These are phyloP conservation scores for Rhytidiadelphus loreus DNA, from an alignment of 225 moss, liverwort and hornwort genomes.

Conservation along the genomic window DNA sequence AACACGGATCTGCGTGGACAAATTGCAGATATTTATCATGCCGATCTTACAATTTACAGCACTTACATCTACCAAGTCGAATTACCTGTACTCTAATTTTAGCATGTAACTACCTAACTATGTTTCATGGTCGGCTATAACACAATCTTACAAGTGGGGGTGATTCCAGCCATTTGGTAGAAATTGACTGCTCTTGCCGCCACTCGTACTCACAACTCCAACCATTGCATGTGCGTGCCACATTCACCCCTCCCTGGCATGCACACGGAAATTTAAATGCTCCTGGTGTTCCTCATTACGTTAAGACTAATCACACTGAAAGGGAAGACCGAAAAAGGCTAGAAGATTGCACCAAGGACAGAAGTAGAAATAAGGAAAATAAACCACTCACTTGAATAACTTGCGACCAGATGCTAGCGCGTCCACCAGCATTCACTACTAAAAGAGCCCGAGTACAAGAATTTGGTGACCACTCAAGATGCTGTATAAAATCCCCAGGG, in stretches of 20 bases:
- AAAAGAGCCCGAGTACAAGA: conserved; percentile 74
- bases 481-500: conserved; percentile 71
- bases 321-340: neutral
- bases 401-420: conserved; percentile 90
- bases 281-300: neutral
- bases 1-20: neutral
- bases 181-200: conserved; percentile 79
- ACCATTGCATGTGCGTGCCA: conserved; percentile 74
- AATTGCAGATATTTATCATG: neutral
- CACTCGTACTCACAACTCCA: conserved; percentile 98
- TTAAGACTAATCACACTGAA: neutral
- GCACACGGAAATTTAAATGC: neutral
- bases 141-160: conserved; percentile 55
- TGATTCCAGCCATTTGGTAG: conserved; percentile 74
- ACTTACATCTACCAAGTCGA: neutral
- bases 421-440: conserved; percentile 66
- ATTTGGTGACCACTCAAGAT: conserved; percentile 88
- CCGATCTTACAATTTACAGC: neutral
- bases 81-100: neutral
- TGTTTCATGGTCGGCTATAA: neutral
- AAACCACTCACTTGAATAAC: conserved; percentile 51
- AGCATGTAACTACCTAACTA: neutral
- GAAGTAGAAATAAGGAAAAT: neutral
- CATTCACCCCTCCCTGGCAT: conserved; percentile 66
- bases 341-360: neutral